Evolutionary conservation across 768 basidiomycete genomes (phyloP), one percentile per base, ranked within the genome.

Genomic region (Cystoderma amianthinum): DNA sequence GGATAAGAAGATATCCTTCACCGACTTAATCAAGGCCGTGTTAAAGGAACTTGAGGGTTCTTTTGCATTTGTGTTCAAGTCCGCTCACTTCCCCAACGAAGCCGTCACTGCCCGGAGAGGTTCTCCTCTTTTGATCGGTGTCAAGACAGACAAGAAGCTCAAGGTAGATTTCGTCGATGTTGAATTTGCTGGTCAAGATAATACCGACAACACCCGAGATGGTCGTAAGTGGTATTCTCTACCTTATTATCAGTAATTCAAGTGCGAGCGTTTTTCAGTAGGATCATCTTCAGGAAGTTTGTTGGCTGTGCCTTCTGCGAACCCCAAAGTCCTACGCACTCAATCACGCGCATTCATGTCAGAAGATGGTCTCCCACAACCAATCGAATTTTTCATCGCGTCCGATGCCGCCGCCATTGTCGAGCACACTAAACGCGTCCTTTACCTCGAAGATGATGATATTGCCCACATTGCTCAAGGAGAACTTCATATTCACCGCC

Each of bases 91-190:
- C 74, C 96, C 96, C 32, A 88, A 95, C 51, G 89, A 98, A 62
- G 79, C 94, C 48, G 94, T 98, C 47, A 88, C 89, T 38, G 92
- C 94, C 44, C 92, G 94, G 52, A 88, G 96, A 55, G 96, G 96
- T 52, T 97, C 95, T 11, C 96, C 96, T 20, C 80, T 99, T 21
- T 67, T 98, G 44, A 80, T 99, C 56, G 96, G 96, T 68, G 95
- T 99, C 58, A 98, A 98, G 82, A 98, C 96, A 13, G 95, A 99
- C 61, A 94, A 96, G 76, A 98, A 98, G 66, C 78, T 99, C 55
- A 99, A 99, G 73, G 95, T 98, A 28, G 96, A 99, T 68, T 98
- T 99, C 52, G 95, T 99, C 36, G 96, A 98, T 64, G 96, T 99
- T 43, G 94, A 98, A 61, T 81, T 98, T 53, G 81, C 86, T 23